Conservation (phyloP, 2,329 filamentous ascomycete species). For the Taxawa tesnikishii region DNA sequence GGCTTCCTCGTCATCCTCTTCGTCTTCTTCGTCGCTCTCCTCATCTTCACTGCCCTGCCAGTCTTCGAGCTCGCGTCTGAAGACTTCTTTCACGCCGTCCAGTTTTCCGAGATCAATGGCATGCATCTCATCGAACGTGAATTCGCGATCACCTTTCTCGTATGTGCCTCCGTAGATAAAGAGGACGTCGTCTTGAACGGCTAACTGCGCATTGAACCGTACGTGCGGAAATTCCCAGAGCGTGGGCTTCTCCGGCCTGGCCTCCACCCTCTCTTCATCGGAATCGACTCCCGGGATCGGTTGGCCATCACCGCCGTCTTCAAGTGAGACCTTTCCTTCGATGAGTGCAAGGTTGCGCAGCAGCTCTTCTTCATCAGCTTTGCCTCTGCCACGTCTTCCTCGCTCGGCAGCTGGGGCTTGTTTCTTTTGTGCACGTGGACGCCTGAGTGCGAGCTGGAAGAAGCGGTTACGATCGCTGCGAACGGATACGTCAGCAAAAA, state of each 20-base stretch:
- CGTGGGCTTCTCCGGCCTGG: constrained; percentile 39
- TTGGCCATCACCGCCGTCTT: constrained; percentile 28
- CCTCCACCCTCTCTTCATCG: constrained; percentile 42
- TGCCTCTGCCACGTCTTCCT: constrained; percentile 60
- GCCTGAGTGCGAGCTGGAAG: constrained; percentile 69
- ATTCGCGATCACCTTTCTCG: constrained; percentile 89
- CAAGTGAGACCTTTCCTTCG: constrained; percentile 58
- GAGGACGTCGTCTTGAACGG: constrained; percentile 82
- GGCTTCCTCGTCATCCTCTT: constrained; percentile 34
- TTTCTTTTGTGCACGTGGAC: constrained; percentile 57
- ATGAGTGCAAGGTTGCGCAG: constrained; percentile 76
- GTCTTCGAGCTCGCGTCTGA: constrained; percentile 71
- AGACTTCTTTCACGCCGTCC: constrained; percentile 87
- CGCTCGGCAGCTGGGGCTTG: constrained; percentile 36
- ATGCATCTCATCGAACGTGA: constrained; percentile 91
- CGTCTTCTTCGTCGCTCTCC: constrained; percentile 35
- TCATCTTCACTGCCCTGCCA: constrained; percentile 51
- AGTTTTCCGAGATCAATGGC: constrained; percentile 88
- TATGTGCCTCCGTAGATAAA: constrained; percentile 95
- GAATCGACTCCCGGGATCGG: constrained; percentile 11
- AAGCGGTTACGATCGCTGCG: constrained; percentile 71
- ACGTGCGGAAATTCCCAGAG: constrained; percentile 78
- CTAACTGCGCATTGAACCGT: constrained; percentile 80
- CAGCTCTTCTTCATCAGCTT: constrained; percentile 85
- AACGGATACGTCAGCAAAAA: too few species aligned